Percentiles rank a stretch among this genome's conserved stretches.
Evolutionary conservation across 208 protist genomes (phyloP).

Genomic region (Phytomonas francai): DNA sequence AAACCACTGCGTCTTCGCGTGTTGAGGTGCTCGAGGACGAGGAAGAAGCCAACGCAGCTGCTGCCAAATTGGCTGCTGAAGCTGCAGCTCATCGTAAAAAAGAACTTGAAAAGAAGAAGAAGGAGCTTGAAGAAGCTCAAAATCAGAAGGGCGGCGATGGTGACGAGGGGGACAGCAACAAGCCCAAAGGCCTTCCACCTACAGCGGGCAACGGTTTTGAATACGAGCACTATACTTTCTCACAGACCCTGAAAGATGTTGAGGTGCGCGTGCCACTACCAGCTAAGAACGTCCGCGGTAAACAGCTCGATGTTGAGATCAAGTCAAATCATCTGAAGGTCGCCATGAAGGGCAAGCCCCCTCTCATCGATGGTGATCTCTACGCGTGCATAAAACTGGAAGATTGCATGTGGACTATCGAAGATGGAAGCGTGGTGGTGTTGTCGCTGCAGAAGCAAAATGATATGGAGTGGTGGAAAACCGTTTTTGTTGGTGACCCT

Average conservation of each 20-base stretch:
- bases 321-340: conserved; percentile 56
- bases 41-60: conserved; percentile 25
- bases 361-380: conserved; percentile 84
- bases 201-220: conserved; percentile 83
- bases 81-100: conserved; percentile 47
- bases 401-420: conserved; percentile 91
- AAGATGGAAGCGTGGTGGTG: conserved; percentile 80
- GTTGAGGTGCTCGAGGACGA: conserved; percentile 82
- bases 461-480: conserved; percentile 92
- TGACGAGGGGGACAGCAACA: conserved; percentile 32
- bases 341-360: conserved; percentile 69
- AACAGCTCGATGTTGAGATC: conserved; percentile 76
- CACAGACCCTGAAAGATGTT: conserved; percentile 82
- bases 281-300: conserved; percentile 47
- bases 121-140: conserved; percentile 33
- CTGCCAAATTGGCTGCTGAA: conserved; percentile 41
- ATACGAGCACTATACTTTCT: conserved; percentile 83
- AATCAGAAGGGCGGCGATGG: conserved; percentile 30
- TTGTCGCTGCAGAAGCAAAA: conserved; percentile 88
- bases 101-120: conserved; percentile 38
- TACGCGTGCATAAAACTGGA: conserved; percentile 57
- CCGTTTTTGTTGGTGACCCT: conserved; percentile 72
- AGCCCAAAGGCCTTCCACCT: conserved; percentile 75
- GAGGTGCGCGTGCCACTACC: conserved; percentile 85
- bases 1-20: conserved; percentile 25